phyloP scores from a whole-genome alignment of 257 asterid species.

The Solanum stenotomum region DNA sequence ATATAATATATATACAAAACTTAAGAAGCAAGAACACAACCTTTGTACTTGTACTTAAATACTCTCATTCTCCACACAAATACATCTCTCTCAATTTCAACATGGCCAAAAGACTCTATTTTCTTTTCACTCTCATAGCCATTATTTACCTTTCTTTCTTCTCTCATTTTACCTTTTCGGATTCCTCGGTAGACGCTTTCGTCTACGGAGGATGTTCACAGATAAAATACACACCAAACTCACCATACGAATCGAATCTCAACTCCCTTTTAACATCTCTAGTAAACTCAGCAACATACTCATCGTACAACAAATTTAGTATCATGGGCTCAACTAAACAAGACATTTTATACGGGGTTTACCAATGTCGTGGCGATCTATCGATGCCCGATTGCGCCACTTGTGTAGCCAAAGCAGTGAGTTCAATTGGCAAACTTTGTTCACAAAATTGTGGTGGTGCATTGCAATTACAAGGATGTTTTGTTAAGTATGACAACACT shows the following conservation, averaged over 20 bases:
- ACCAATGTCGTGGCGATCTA: slow-evolving; percentile 91
- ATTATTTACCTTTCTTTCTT: slow-evolving; percentile 8
- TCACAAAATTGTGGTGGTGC: slow-evolving; percentile 70
- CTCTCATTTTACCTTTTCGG: slow-evolving; percentile 9
- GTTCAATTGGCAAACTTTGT: slow-evolving; percentile 44
- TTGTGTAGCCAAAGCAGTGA: slow-evolving; percentile 66
- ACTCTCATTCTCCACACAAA: not conserved
- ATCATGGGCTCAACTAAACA: slow-evolving; percentile 49
- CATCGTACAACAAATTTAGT: slow-evolving; percentile 75
- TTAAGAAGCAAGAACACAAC: not conserved
- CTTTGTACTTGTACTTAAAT: not conserved
- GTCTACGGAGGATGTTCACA: slow-evolving; percentile 56
- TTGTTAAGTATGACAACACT: slow-evolving; percentile 68
- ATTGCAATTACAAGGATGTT: slow-evolving; percentile 75
- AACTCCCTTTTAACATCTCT: slow-evolving; percentile 78
- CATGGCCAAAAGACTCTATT: not conserved
- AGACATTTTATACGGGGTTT: slow-evolving; percentile 59
- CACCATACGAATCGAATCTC: slow-evolving; percentile 66
- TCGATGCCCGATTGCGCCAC: slow-evolving; percentile 93
- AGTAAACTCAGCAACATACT: slow-evolving; percentile 83
- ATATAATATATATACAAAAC: not conserved
- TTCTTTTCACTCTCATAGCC: not conserved
- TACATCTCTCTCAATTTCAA: not conserved
- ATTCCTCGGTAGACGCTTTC: slow-evolving; percentile 46
- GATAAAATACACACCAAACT: slow-evolving; percentile 46